A percentile compares a stretch with the other conserved stretches of the same genome.
Conservation (phyloP, 257 asterid genomes). For the Nicotiana noctiflora region DNA sequence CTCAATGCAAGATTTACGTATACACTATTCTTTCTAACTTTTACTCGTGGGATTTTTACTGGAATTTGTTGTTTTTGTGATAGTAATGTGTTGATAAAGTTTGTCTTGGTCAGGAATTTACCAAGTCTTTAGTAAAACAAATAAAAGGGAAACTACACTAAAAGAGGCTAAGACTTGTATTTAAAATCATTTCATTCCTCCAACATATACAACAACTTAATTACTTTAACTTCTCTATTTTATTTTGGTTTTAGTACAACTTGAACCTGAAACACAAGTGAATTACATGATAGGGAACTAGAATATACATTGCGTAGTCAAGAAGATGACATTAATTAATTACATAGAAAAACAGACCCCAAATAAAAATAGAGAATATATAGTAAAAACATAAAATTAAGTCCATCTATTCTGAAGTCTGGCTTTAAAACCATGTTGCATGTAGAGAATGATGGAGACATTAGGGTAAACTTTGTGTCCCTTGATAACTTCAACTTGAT, state of each 20-base stretch:
- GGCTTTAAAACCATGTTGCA: constrained; percentile 48
- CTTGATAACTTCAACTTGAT: constrained; percentile 21
- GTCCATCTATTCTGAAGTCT: constrained; percentile 32
- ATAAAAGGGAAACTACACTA: background rate
- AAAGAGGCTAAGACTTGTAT: background rate
- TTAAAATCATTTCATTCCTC: background rate
- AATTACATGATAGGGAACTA: background rate
- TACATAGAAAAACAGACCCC: background rate
- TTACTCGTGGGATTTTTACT: too few relatives aligned
- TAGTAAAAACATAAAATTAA: background rate
- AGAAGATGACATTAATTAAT: background rate
- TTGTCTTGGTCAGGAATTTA: background rate
- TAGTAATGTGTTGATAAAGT: background rate
- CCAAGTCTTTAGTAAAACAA: background rate
- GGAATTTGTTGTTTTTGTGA: too few relatives aligned
- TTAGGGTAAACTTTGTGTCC: constrained; percentile 40
- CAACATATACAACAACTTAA: background rate
- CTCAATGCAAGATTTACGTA: too few relatives aligned
- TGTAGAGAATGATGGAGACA: constrained; percentile 48
- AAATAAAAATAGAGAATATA: too few relatives aligned
- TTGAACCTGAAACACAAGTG: background rate
- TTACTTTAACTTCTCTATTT: background rate
- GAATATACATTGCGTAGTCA: background rate
- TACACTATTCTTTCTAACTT: too few relatives aligned
- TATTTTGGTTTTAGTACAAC: background rate